Conservation (phyloP, 23 red algal species). For the Chondrus crispus region DNA sequence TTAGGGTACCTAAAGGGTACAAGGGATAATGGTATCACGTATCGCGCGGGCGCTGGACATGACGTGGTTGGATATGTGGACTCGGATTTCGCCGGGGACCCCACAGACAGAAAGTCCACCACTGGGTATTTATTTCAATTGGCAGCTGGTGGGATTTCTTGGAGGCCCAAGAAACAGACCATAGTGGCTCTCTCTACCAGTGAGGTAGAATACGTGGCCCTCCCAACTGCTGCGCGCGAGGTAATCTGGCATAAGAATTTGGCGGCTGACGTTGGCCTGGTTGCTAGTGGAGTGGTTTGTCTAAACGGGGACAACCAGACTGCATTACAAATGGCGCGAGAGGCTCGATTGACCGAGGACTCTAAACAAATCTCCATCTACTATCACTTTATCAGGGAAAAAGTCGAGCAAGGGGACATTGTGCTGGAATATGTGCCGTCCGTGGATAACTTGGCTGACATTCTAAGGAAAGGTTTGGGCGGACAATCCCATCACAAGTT, state of each 20-base stretch:
- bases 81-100: background rate
- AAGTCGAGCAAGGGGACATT: background rate
- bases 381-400: background rate
- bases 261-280: background rate
- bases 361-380: background rate
- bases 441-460: background rate
- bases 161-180: background rate
- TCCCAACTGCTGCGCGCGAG: background rate
- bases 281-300: background rate
- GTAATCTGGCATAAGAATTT: background rate
- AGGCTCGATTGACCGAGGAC: background rate
- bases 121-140: background rate
- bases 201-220: background rate
- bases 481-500: too few species aligned
- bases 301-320: background rate
- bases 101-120: background rate
- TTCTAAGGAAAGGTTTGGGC: background rate
- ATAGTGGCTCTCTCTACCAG: background rate
- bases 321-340: background rate
- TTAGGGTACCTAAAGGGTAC: background rate
- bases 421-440: background rate
- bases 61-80: background rate
- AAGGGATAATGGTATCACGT: background rate
- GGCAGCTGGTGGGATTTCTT: background rate
- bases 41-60: background rate